Percentiles rank a stretch among this genome's conserved stretches.
These are phyloP conservation scores for Ogataea hybrid DNA, from an alignment of 1,139 yeast genomes.

Conservation along the genomic window DNA sequence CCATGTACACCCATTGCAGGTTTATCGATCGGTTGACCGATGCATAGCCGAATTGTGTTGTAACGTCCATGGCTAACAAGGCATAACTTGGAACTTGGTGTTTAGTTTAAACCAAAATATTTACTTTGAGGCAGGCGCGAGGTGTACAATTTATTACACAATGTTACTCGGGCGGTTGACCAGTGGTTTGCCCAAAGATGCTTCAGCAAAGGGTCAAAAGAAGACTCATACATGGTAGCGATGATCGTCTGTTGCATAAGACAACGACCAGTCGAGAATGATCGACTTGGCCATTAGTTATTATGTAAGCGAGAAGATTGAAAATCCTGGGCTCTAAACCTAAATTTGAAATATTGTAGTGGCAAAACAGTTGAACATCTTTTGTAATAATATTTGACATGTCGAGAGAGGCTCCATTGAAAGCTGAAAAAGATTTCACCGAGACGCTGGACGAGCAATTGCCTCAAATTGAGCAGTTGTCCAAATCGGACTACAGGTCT, in stretches of 20 bases:
- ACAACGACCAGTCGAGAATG: too few relatives aligned
- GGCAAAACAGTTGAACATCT: conserved; percentile 6
- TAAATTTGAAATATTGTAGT: conserved; percentile 4
- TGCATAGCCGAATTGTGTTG: conserved; percentile 25
- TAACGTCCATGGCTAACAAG: conserved; percentile 20
- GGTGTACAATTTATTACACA: not conserved
- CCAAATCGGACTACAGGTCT: conserved; percentile 56
- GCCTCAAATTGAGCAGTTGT: conserved; percentile 69
- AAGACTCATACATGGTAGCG: too few relatives aligned
- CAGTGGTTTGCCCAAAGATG: too few relatives aligned
- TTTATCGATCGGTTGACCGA: conserved; percentile 29
- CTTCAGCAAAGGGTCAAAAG: too few relatives aligned
- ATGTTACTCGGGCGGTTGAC: not conserved
- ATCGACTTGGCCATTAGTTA: too few relatives aligned
- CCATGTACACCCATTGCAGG: conserved; percentile 69
- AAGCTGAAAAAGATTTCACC: conserved; percentile 92
- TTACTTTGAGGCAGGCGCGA: conserved; percentile 2
- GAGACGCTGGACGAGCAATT: conserved; percentile 80
- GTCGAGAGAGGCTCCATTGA: conserved; percentile 92
- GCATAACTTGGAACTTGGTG: not conserved
- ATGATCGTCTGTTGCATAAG: too few relatives aligned
- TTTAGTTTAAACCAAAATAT: conserved; percentile 5
- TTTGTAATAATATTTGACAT: conserved; percentile 35
- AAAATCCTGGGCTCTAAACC: conserved; percentile 7
- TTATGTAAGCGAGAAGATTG: too few relatives aligned